These are phyloP conservation scores for Rhizopogon vinicolor DNA, from an alignment of 768 basidiomycete genomes.

Conservation along the genomic window DNA sequence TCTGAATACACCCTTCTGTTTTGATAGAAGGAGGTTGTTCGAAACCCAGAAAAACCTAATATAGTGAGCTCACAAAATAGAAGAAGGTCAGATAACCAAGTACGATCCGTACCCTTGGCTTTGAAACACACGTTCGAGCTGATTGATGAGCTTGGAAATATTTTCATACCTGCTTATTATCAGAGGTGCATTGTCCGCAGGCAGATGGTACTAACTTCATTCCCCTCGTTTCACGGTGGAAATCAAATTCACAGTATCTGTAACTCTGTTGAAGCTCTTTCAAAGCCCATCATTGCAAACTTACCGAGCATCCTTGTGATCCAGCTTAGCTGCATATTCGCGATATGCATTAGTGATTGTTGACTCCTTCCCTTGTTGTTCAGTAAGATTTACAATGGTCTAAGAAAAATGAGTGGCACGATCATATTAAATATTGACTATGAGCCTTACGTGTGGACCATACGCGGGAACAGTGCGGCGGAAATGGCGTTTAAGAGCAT, in stretches of 20 bases:
- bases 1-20: conserved; percentile 83
- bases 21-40: conserved; percentile 60
- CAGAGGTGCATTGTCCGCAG: conserved; percentile 2
- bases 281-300: conserved; percentile 13
- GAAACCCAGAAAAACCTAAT: conserved; percentile 81
- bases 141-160: conserved; percentile 68
- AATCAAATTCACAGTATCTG: conserved; percentile 86
- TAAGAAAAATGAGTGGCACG: conserved; percentile 24
- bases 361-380: conserved; percentile 86
- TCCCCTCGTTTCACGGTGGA: conserved; percentile 88
- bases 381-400: conserved; percentile 87
- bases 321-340: conserved; percentile 57
- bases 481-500: conserved; percentile 73
- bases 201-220: conserved; percentile 66
- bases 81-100: background rate
- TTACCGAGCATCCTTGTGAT: conserved; percentile 52
- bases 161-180: conserved; percentile 70
- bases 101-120: conserved; percentile 59
- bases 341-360: conserved; percentile 74
- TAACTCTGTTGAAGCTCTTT: background rate
- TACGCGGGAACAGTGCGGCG: conserved; percentile 59
- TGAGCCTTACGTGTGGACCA: conserved; percentile 66
- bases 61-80: conserved; percentile 1
- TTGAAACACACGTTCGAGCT: conserved; percentile 73
- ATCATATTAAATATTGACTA: conserved; percentile 1